These are phyloP conservation scores for Salvia miltiorrhiza DNA, from an alignment of 257 asterid species.

Conservation along the genomic window DNA sequence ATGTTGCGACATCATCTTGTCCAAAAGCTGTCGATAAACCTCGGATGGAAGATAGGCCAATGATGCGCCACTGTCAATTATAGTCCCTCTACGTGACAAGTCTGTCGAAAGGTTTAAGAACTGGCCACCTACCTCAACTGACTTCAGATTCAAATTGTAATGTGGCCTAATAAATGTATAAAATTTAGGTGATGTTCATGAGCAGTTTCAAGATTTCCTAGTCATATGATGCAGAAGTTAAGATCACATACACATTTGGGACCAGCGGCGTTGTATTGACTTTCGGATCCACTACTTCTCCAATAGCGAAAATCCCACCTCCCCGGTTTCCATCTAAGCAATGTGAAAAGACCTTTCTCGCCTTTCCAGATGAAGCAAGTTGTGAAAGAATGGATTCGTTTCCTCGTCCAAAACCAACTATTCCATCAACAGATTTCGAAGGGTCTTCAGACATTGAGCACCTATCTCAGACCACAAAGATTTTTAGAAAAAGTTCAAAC, in stretches of 20 bases:
- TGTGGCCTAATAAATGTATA: constrained; percentile 49
- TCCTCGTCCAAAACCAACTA: constrained; percentile 94
- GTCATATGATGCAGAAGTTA: too few relatives aligned
- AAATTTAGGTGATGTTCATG: too few relatives aligned
- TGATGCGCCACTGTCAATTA: constrained; percentile 91
- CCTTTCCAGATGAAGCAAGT: constrained; percentile 77
- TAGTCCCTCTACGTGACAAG: constrained; percentile 46
- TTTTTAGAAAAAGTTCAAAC: too few relatives aligned
- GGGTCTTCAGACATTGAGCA: constrained; percentile 90
- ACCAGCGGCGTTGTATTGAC: constrained; percentile 72
- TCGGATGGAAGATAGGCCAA: constrained; percentile 84
- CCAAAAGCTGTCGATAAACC: constrained; percentile 49
- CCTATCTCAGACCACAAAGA: constrained; percentile 46
- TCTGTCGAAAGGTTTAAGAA: constrained; percentile 55
- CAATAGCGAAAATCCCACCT: constrained; percentile 96
- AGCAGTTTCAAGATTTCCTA: too few relatives aligned
- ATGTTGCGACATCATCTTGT: constrained; percentile 55
- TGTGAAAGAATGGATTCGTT: constrained; percentile 88
- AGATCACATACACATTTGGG: constrained; percentile 63
- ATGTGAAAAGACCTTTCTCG: constrained; percentile 76
- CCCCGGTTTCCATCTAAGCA: constrained; percentile 84
- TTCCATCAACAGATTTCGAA: constrained; percentile 89
- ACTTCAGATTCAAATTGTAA: constrained; percentile 63
- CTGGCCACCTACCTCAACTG: constrained; percentile 81
- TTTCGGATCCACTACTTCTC: constrained; percentile 85